These are phyloP conservation scores for Prunus mume DNA, from an alignment of 306 rosid genomes.

Conservation along the genomic window DNA sequence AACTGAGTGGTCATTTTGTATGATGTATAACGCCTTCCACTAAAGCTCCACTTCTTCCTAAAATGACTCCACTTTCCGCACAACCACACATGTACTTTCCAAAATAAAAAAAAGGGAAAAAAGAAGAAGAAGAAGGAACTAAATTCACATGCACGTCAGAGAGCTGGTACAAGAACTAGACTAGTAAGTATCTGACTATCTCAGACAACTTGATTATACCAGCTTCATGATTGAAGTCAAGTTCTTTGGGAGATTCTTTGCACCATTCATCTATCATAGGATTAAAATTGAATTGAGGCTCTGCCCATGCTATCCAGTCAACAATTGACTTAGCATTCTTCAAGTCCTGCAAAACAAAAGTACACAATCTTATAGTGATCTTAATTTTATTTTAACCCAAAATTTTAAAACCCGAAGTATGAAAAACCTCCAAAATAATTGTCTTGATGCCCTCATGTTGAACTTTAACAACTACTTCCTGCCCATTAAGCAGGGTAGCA, in stretches of 20 bases:
- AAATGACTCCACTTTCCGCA: neutral
- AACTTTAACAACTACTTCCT: conserved; percentile 93
- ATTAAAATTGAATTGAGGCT: conserved; percentile 87
- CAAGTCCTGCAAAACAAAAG: conserved; percentile 66
- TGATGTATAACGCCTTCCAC: neutral
- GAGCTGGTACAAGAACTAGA: neutral
- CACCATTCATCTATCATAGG: conserved; percentile 99
- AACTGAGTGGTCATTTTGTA: too few species aligned
- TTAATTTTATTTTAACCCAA: conserved; percentile 25
- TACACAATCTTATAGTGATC: conserved; percentile 16
- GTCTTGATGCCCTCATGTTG: conserved; percentile 87
- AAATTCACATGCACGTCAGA: conserved; percentile 2
- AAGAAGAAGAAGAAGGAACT: neutral
- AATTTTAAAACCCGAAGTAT: conserved; percentile 26
- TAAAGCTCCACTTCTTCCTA: conserved; percentile 2
- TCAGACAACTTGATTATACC: conserved; percentile 47
- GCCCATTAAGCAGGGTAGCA: conserved; percentile 83
- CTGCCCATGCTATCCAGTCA: conserved; percentile 99
- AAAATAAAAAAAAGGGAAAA: neutral
- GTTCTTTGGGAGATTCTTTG: conserved; percentile 99
- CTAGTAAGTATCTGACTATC: conserved; percentile 5
- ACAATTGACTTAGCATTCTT: conserved; percentile 86
- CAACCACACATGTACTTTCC: neutral
- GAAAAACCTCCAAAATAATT: conserved; percentile 79
- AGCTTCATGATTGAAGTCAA: conserved; percentile 90